Evolutionary conservation across 441 rosid genomes (phyloP).

Genomic region (Iberis amara): DNA sequence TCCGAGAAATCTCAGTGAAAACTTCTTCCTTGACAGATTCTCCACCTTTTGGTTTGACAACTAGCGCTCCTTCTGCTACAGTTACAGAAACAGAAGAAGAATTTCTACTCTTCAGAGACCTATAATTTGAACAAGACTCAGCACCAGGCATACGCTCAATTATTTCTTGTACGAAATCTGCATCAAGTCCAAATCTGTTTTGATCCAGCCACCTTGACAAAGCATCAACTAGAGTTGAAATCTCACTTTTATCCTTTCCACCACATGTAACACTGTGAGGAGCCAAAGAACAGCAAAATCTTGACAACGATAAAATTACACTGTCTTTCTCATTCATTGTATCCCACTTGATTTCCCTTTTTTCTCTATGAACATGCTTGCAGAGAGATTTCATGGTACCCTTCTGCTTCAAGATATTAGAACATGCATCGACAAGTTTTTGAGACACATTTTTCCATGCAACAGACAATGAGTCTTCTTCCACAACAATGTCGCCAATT

Average conservation of each 20-base stretch:
- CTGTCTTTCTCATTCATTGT: constrained; percentile 38
- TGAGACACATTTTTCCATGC: constrained; percentile 75
- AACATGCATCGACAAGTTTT: constrained; percentile 58
- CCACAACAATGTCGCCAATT: constrained; percentile 74
- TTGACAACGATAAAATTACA: constrained; percentile 39
- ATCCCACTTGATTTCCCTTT: constrained; percentile 36
- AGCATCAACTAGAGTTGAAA: constrained; percentile 37
- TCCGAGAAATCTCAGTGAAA: constrained; percentile 38
- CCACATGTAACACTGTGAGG: constrained; percentile 34
- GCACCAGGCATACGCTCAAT: constrained; percentile 78
- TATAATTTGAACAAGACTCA: constrained; percentile 62
- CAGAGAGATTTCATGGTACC: constrained; percentile 52
- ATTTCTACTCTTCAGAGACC: constrained; percentile 51
- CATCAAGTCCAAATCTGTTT: constrained; percentile 90
- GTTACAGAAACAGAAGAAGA: constrained; percentile 42
- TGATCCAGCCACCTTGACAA: constrained; percentile 74
- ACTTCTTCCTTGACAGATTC: constrained; percentile 35
- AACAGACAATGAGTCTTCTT: constrained; percentile 57
- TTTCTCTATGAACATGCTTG: constrained; percentile 54
- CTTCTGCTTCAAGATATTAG: constrained; percentile 38
- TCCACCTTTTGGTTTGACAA: constrained; percentile 46
- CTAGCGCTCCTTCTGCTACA: constrained; percentile 59
- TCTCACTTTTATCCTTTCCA: constrained; percentile 39
- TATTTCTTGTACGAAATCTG: constrained; percentile 87
- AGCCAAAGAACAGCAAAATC: constrained; percentile 55